Base-by-base conservation (phyloP, 371 early-diverging fungal genomes). In the Dichotomocladium elegans region DNA sequence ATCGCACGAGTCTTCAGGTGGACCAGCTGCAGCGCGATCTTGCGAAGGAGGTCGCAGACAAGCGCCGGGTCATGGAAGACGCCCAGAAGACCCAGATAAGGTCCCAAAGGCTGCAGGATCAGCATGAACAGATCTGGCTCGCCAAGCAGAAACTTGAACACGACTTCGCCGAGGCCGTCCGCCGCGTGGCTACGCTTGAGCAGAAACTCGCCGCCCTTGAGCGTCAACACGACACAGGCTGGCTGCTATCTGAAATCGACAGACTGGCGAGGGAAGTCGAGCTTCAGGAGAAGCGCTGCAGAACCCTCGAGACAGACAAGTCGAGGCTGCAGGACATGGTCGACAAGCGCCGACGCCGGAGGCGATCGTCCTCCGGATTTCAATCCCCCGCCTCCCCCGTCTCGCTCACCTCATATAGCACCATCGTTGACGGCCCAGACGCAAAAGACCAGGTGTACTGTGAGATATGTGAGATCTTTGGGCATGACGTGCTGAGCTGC, bases 401-500 rank as follows among this genome's bases (percentile, higher is more conserved):
- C 12, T 47, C 48, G 8, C 34, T 53, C 29, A 17, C 49, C 10
- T 47, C 52, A 0, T 58, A 41, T 30, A 34, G 35, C 21, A 48
- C 35, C 35, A 34, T 31, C 29, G 41, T 28, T 25, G 37, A 56
- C 15, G 15, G 45, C 17, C n/a, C 22, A 10, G 14, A 56, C n/a
- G 21, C n/a, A 17, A 31, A 48, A 48, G 49, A 53, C 9, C 53
- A 43, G 25, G 27, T 70, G 9, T 79, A 70, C 54, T 86, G 83
- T 47, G 83, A 82, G 49, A 68, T 85, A 10, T 87, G 88, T 48
- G 86, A 88, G 40, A 59, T 66, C 10, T 58, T 63, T 34, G 83
- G 81, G 5, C 88, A 86, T 51, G 77, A 77, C 26, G 68, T 86
- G n/a, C 63, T 80, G 34, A 64, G 68, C 48, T 86, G 86, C 34